Conservation (phyloP, 2,329 filamentous ascomycete genomes). For the Akanthomyces lecanii region DNA sequence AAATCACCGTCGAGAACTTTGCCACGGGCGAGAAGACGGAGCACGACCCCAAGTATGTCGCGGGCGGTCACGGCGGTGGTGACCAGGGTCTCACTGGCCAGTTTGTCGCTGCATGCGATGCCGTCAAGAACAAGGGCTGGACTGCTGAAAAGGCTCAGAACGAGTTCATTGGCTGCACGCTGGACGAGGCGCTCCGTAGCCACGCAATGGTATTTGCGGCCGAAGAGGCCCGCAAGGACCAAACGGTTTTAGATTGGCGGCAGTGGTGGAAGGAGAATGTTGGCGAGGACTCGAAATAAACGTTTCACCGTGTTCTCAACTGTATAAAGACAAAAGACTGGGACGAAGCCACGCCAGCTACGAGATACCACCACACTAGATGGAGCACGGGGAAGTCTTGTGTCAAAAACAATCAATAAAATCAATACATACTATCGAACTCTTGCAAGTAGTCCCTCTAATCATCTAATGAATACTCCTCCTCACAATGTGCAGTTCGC, state of each 20-base stretch:
- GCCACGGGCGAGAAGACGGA: constrained; percentile 31
- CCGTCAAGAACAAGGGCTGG: constrained; percentile 68
- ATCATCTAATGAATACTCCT: not conserved
- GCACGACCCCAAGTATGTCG: constrained; percentile 30
- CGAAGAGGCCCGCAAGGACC: constrained; percentile 72
- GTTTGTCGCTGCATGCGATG: constrained; percentile 77
- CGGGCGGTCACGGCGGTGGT: constrained; percentile 38
- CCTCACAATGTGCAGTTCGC: not conserved
- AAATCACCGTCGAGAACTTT: constrained; percentile 67
- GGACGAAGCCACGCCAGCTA: not conserved
- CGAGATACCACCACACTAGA: not conserved
- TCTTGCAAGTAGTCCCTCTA: not conserved
- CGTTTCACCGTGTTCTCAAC: not conserved
- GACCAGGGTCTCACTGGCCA: constrained; percentile 64
- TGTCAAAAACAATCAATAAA: not conserved
- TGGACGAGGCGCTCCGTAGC: constrained; percentile 83
- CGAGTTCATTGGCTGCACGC: constrained; percentile 70
- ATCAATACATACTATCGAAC: not conserved
- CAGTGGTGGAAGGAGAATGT: constrained; percentile 63
- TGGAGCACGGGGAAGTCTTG: not conserved
- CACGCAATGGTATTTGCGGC: constrained; percentile 94
- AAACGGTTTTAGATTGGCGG: constrained; percentile 68
- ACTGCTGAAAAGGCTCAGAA: constrained; percentile 67
- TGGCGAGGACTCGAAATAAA: constrained; percentile 20
- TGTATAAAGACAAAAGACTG: not conserved